phyloP scores from a whole-genome alignment of 108 stramenopile genomes.

The Schizochytrium sp. region DNA sequence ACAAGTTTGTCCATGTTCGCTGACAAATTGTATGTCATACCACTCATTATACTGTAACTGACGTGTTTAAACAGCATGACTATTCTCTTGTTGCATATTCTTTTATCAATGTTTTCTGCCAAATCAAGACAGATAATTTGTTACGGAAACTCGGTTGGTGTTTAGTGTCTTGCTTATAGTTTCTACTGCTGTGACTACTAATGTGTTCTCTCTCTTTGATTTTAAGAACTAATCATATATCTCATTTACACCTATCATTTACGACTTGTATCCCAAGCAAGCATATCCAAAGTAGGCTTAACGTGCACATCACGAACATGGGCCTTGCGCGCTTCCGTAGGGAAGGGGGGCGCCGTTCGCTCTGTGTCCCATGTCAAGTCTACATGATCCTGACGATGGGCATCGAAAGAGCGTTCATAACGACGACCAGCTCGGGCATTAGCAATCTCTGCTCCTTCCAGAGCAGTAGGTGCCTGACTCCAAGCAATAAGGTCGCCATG shows the following conservation, averaged over 20 bases:
- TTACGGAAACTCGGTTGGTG: too few species aligned
- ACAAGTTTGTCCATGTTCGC: too few species aligned
- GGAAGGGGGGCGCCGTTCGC: not conserved
- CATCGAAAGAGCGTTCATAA: constrained; percentile 18
- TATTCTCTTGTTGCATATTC: too few species aligned
- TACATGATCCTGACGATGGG: constrained; percentile 6
- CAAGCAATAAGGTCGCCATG: constrained; percentile 53
- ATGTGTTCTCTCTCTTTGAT: too few species aligned
- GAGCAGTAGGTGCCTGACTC: not conserved
- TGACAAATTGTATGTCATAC: too few species aligned
- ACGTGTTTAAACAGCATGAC: too few species aligned
- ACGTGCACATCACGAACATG: not conserved
- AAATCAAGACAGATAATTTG: too few species aligned
- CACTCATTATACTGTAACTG: too few species aligned
- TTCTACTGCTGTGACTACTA: too few species aligned
- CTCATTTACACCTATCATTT: not conserved
- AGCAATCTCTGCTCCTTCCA: constrained; percentile 12
- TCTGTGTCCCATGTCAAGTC: constrained; percentile 16
- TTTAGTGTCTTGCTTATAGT: too few species aligned
- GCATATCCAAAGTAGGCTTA: constrained; percentile 15
- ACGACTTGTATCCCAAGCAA: not conserved
- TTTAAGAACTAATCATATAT: too few species aligned
- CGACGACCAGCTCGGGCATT: not conserved
- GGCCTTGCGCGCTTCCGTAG: not conserved
- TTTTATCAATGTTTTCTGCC: too few species aligned